A percentile compares a stretch with the other conserved stretches of the same genome.
Evolutionary conservation across 192 early-diverging fungal species (phyloP).

Genomic region (Podila clonocystis): DNA sequence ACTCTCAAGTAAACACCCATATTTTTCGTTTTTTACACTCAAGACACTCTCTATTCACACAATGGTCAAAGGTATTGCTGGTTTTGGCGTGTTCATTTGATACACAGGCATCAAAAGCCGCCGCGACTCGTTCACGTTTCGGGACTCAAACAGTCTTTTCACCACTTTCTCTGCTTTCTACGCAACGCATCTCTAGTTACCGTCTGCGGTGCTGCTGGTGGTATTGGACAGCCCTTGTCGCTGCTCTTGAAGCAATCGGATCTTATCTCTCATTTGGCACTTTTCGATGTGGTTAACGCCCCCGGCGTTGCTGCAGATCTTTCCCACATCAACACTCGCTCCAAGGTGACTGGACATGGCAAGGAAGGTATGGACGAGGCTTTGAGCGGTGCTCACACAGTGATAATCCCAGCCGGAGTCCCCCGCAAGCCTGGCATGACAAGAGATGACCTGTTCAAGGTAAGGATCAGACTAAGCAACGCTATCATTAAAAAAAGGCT

Average conservation of each 20-base stretch:
- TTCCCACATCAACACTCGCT: conserved; percentile 86
- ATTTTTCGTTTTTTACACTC: no score
- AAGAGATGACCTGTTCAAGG: conserved; percentile 97
- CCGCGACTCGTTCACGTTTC: no score
- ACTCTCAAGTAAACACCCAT: no score
- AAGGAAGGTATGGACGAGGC: conserved; percentile 56
- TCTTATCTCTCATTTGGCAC: conserved; percentile 81
- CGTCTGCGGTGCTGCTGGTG: conserved; percentile 80
- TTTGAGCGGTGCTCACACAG: conserved; percentile 60
- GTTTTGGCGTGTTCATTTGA: no score
- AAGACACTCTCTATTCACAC: no score
- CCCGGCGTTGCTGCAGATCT: conserved; percentile 97
- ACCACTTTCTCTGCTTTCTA: background rate
- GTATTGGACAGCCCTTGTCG: conserved; percentile 97
- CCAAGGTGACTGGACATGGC: conserved; percentile 56
- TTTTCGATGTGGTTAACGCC: conserved; percentile 97
- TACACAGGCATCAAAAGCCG: no score
- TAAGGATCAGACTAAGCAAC: conserved; percentile 1
- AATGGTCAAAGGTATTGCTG: no score
- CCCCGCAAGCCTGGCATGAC: conserved; percentile 98
- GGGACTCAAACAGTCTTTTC: background rate
- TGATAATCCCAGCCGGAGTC: conserved; percentile 95
- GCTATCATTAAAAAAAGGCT: no score
- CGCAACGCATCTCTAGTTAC: conserved; percentile 6
- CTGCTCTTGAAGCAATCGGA: conserved; percentile 91